phyloP scores from a whole-genome alignment of 306 rosid genomes.

The Senna tora region DNA sequence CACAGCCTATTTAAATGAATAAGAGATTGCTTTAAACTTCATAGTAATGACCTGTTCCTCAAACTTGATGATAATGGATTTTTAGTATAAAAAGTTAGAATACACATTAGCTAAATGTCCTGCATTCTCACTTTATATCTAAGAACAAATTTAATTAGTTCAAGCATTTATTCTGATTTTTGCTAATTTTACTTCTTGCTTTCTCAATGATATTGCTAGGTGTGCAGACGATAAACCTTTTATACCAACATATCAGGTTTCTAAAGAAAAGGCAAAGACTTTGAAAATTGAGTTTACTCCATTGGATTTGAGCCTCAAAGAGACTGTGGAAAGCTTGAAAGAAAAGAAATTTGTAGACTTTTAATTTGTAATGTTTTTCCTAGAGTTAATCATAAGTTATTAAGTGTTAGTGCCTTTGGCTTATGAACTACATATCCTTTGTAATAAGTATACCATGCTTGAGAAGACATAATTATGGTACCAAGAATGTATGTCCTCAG shows the following conservation, averaged over 20 bases:
- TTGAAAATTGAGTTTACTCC: conserved; percentile 14
- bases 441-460: no score
- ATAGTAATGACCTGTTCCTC: no score
- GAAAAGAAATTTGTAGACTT: background rate
- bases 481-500: no score
- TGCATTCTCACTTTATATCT: background rate
- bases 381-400: no score
- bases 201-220: background rate
- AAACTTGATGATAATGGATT: no score
- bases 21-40: no score
- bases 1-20: no score
- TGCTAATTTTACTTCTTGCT: background rate
- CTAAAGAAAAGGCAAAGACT: background rate
- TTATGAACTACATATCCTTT: no score
- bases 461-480: background rate
- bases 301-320: background rate
- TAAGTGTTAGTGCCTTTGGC: no score
- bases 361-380: background rate
- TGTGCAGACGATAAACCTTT: background rate
- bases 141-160: background rate
- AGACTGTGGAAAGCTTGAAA: conserved; percentile 12
- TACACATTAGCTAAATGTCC: no score
- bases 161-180: background rate
- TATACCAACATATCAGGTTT: background rate
- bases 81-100: no score